Evolutionary conservation across 176 grass and related monocot species (phyloP), one percentile per base, ranked within the genome.

Genomic region (Oryza meridionalis): DNA sequence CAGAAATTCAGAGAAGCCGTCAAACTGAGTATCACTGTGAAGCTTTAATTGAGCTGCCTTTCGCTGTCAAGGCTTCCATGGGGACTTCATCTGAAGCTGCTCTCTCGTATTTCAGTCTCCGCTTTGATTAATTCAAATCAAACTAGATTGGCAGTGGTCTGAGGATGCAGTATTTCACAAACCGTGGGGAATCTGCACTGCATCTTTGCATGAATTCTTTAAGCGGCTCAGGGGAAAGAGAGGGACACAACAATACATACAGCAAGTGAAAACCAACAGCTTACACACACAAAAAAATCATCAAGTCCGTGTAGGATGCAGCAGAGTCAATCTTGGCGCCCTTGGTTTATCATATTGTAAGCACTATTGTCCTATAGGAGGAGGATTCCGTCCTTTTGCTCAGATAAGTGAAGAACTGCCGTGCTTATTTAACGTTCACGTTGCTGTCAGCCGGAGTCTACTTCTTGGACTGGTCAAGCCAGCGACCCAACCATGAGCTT

Each of bases 291-390:
- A 78, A 49, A 49, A 9, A 73, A 24, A 67, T 33, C 24, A n/a
- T 72, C 69, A 26, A 51, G 29, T 79, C 69, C 37, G 70, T 25
- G 68, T 66, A 66, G 1, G 82, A 79, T 86, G 45, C 32, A 12
- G 45, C 42, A 12, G 83, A 76, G 70, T 90, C 80, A 90, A 87
- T 14, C 70, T 80, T 83, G 79, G 84, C 84, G 84, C 84, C 80
- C 2, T 51, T 9, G 12, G 17, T 69, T 78, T 69, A 43, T 73
- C 51, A 44, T 63, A 75, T 75, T 65, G 61, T 78, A 83, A 74
- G 47, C 29, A 24, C 38, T 21, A 31, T 31, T 65, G 2, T 80
- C 47, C 49, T 38, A 40, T 40, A 40, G 7, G 38, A 69, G 68
- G 31, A 43, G 25, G 75, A 78, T 74, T 90, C 80, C 37, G 50